These are phyloP conservation scores for Verbena officinalis DNA, from an alignment of 257 asterid species.

Conservation along the genomic window DNA sequence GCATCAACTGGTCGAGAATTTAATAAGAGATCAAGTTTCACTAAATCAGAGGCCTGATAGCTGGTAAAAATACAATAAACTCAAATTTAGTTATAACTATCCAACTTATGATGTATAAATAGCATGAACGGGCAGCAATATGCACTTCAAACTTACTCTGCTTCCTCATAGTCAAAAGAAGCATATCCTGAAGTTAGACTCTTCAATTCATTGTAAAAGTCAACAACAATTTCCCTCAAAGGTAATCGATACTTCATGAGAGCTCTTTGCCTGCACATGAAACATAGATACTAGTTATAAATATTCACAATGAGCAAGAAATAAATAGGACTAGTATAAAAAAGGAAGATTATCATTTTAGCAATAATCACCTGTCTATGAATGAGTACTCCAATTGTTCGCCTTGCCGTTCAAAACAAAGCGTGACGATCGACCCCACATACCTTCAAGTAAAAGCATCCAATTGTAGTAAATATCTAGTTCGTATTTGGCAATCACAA, in stretches of 20 bases:
- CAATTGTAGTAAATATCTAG: constrained; percentile 28
- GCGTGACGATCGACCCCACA: constrained; percentile 89
- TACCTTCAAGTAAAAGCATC: constrained; percentile 58
- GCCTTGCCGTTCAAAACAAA: constrained; percentile 90
- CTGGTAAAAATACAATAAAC: constrained; percentile 43
- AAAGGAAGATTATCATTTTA: background rate
- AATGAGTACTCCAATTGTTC: constrained; percentile 95
- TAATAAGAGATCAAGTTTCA: constrained; percentile 86
- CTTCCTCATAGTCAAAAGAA: constrained; percentile 87
- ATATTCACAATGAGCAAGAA: too few species aligned
- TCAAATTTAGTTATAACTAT: constrained; percentile 17
- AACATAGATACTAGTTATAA: constrained; percentile 27
- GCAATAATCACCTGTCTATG: constrained; percentile 75
- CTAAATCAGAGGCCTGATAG: constrained; percentile 85
- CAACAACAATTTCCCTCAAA: constrained; percentile 91
- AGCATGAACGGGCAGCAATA: background rate
- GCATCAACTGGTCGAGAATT: constrained; percentile 97
- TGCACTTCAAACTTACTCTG: constrained; percentile 58
- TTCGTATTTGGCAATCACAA: constrained; percentile 17
- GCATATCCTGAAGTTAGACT: constrained; percentile 97
- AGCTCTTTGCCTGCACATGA: constrained; percentile 76
- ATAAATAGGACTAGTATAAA: background rate
- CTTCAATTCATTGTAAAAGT: constrained; percentile 91
- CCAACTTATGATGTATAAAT: constrained; percentile 1
- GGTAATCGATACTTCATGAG: constrained; percentile 92